Conservation (phyloP, 495 filamentous ascomycete species). For the Aspergillus hancockii region DNA sequence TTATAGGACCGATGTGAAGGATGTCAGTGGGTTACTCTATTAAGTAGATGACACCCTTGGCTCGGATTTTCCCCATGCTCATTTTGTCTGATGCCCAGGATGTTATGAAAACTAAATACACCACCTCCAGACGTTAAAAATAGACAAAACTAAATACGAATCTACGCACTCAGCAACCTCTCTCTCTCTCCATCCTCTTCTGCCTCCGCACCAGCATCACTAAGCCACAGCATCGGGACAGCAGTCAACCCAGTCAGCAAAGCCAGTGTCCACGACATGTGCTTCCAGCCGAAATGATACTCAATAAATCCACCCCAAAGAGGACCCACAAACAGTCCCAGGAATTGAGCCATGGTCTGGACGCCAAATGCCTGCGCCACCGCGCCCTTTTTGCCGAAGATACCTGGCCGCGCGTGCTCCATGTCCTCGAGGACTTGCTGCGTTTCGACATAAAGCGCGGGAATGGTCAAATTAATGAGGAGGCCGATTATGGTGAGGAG, state of each 20-base stretch:
- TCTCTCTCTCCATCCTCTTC: constrained; percentile 17
- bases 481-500: constrained; percentile 30
- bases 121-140: background rate
- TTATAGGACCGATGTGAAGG: no score
- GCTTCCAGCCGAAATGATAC: constrained; percentile 60
- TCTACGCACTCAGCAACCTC: constrained; percentile 9
- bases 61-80: background rate
- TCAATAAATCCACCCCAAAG: constrained; percentile 63
- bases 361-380: constrained; percentile 61
- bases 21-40: no score
- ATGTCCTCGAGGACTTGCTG: constrained; percentile 61
- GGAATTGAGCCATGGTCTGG: constrained; percentile 56
- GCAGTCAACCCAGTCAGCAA: constrained; percentile 26
- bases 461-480: constrained; percentile 30
- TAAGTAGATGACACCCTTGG: no score
- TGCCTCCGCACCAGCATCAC: constrained; percentile 2
- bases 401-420: constrained; percentile 50
- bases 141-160: background rate
- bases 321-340: constrained; percentile 64
- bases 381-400: constrained; percentile 47
- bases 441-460: constrained; percentile 67
- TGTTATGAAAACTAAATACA: background rate
- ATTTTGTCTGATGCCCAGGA: background rate
- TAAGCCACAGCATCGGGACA: constrained; percentile 30
- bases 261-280: constrained; percentile 41